These are phyloP conservation scores for Aphanomyces cochlioides DNA, from an alignment of 352 stramenopile species.

Conservation along the genomic window DNA sequence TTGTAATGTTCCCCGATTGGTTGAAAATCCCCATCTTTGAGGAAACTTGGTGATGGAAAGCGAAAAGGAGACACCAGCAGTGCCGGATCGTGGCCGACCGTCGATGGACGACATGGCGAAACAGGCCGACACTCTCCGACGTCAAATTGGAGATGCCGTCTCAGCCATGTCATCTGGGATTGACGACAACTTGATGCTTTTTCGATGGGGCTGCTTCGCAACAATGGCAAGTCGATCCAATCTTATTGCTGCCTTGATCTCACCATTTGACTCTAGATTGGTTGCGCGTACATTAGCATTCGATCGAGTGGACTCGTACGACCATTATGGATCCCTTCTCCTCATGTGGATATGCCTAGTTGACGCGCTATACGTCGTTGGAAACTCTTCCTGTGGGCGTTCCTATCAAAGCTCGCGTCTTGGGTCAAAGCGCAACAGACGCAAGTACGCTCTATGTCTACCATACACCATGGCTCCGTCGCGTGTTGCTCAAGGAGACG, in stretches of 20 bases:
- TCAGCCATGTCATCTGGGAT: background rate
- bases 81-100: too few species aligned
- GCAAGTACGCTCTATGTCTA: slow-evolving; percentile 80
- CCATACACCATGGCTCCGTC: slow-evolving; percentile 66
- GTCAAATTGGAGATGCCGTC: background rate
- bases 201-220: slow-evolving; percentile 15
- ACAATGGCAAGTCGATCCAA: slow-evolving; percentile 2
- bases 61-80: too few species aligned
- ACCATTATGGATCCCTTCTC: slow-evolving; percentile 35
- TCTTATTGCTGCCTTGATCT: background rate
- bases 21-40: too few species aligned
- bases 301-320: slow-evolving; percentile 10
- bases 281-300: slow-evolving; percentile 21
- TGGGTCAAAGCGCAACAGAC: slow-evolving; percentile 58
- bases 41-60: too few species aligned
- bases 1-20: too few species aligned
- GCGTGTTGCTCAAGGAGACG: slow-evolving; percentile 54
- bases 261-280: background rate
- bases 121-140: background rate
- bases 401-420: slow-evolving; percentile 65
- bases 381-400: slow-evolving; percentile 35
- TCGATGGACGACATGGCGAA: background rate
- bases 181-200: slow-evolving; percentile 17
- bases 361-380: slow-evolving; percentile 40
- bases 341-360: slow-evolving; percentile 59